Base-by-base conservation (phyloP, 352 stramenopile species). In the Globisporangium barbulae region DNA sequence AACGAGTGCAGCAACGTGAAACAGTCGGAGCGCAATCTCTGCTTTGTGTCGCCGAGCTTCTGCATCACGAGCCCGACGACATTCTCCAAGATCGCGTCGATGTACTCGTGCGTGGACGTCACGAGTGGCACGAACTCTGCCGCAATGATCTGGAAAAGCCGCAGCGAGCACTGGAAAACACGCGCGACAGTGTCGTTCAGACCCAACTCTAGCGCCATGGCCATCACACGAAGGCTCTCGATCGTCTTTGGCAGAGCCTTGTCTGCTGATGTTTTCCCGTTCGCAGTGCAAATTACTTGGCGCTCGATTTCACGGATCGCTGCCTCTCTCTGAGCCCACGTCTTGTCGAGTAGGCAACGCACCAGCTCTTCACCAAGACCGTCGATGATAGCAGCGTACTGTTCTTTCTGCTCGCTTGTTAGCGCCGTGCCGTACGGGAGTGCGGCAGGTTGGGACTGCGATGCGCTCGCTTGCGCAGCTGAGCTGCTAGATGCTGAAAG, bases 301-400 rank as follows among this genome's bases (percentile, higher is more conserved):
- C 82, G 83, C 47, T 94, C 83, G 3, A 94, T 76, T 42, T 93
- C 83, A 5, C 85, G 83, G 28, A 94, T 70, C 2, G 83, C 85
- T 6, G 82, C 80, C 48, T 94, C 85, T 2, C 85, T 75, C 22
- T 89, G 83, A 19, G 85, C 78, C 85, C 85, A 94, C 2, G 77
- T 81, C 22, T 94, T 94, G 63, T 94, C 85, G 1, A 94, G 65
- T 6, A 94, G 59, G 66, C 85, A 94, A 1, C 85, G 81, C n/a
- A 91, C 80, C 0, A 94, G 64, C 9, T 81, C 71, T 60, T 93
- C 85, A 5, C 83, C 83, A 35, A 94, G 81, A 4, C 68, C 78
- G 12, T 81, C 50, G 10, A 94, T 83, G 41, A 92, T 72, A 15
- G 61, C 62, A 0, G 72, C 55, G 41, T 83, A 85, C n/a, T 78